Evolutionary conservation across 371 early-diverging fungal species (phyloP).

Genomic region (Basidiobolus meristosporus): DNA sequence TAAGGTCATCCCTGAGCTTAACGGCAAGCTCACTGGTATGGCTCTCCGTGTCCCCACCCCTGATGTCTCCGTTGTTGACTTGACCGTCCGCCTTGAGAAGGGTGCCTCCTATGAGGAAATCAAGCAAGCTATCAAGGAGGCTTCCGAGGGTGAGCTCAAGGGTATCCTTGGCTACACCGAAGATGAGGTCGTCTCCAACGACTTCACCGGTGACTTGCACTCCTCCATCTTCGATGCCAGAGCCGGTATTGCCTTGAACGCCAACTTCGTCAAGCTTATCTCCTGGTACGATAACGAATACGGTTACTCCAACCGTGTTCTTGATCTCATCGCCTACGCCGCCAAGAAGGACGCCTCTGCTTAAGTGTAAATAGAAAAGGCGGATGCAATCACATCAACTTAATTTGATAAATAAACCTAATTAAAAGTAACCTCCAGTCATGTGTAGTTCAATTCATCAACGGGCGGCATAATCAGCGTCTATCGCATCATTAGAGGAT

Average conservation of each 20-base stretch:
- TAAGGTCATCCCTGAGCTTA: too few species aligned
- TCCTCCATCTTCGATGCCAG: conserved; percentile 93
- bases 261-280: conserved; percentile 96
- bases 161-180: too few species aligned
- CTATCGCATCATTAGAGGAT: too few species aligned
- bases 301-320: conserved; percentile 74
- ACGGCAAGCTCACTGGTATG: too few species aligned
- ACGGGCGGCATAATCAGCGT: too few species aligned
- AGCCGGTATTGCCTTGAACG: conserved; percentile 92
- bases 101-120: conserved; percentile 80
- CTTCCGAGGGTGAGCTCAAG: conserved; percentile 63
- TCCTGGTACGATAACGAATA: conserved; percentile 97
- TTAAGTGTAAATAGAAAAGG: too few species aligned
- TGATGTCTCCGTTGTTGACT: too few species aligned
- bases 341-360: conserved; percentile 27
- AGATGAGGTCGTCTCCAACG: conserved; percentile 94
- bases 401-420: too few species aligned
- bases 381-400: too few species aligned
- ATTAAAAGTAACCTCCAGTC: too few species aligned
- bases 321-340: conserved; percentile 68
- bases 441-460: too few species aligned
- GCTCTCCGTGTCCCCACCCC: too few species aligned
- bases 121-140: conserved; percentile 66
- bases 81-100: conserved; percentile 78
- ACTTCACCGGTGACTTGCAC: conserved; percentile 83